Percentiles rank a stretch among this genome's conserved stretches.
phyloP scores from a whole-genome alignment of 2,329 filamentous ascomycete species.

The Colletotrichum zoysiae region DNA sequence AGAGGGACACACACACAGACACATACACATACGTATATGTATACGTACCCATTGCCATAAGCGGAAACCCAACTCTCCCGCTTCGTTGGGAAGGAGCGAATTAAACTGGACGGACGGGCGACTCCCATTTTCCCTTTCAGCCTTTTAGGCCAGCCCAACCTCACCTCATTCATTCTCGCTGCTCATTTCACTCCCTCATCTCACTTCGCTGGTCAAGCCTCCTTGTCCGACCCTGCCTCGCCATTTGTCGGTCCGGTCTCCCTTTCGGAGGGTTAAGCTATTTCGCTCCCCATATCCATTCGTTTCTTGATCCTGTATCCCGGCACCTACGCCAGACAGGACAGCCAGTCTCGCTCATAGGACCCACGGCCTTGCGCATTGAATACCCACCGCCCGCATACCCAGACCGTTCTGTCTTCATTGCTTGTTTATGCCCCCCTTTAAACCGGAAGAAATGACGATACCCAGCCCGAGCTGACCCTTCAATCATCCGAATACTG shows the following conservation, averaged over 20 bases:
- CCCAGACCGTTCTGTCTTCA: constrained; percentile 6
- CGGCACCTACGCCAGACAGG: background rate
- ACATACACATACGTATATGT: background rate
- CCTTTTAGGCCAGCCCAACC: constrained; percentile 10
- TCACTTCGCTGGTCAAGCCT: constrained; percentile 26
- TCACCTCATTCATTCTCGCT: constrained; percentile 16
- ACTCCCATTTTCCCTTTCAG: constrained; percentile 24
- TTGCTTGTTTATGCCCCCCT: constrained; percentile 22
- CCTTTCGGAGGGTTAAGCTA: constrained; percentile 21
- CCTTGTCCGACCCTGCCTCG: constrained; percentile 4
- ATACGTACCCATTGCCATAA: background rate
- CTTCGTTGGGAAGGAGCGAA: constrained; percentile 12
- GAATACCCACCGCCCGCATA: constrained; percentile 7
- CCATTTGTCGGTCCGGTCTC: constrained; percentile 4
- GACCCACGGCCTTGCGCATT: constrained; percentile 16
- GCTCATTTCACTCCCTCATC: constrained; percentile 30
- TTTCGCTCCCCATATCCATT: constrained; percentile 15
- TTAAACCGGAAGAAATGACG: constrained; percentile 39
- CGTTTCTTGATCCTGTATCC: constrained; percentile 8
- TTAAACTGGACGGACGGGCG: constrained; percentile 28
- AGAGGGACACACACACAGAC: background rate
- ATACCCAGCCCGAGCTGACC: constrained; percentile 38
- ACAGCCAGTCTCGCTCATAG: background rate
- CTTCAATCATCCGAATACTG: constrained; percentile 8
- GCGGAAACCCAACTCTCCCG: background rate